Evolutionary conservation across 177 flowering plant species (phyloP), one percentile per base, ranked within the genome.

Genomic region (Telopea speciosissima): DNA sequence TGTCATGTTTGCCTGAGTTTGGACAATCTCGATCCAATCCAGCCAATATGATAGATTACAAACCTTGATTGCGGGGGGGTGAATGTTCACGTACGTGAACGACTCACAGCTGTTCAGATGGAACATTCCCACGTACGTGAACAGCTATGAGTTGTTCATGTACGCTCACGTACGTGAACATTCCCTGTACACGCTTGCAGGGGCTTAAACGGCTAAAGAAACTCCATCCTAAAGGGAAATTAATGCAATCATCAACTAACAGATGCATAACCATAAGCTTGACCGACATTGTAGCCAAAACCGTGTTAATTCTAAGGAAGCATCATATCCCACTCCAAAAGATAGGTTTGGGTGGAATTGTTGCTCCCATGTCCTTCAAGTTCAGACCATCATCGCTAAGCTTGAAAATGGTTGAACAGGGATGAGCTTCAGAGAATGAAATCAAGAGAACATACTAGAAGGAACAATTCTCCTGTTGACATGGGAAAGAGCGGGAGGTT

Each of bases 181-280:
- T n/a, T n/a, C n/a, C n/a, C n/a, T n/a, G n/a, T n/a, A n/a, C n/a
- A n/a, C n/a, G n/a, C n/a, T n/a, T 16, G 6, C 84, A 93, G 98
- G 90, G 89, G 71, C 81, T 83, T 36, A 91, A 86, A 71, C 79
- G 92, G 73, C 75, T 93, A 67, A 91, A 85, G 84, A 90, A 83
- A 75, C 74, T 77, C 52, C 82, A 78, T 54, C 72, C 80, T 21
- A 85, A 82, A 25, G 82, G 76, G 79, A 81, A 82, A 68, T 60
- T 44, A 64, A 82, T 73, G 71, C 85, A 75, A 61, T 36, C 68
- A 49, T 60, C 77, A 49, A 62, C 80, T 16, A 80, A 77, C 40
- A 65, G 67, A 66, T 67, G 71, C 71, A 80, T 68, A 33, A 42
- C 23, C 74, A 67, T 40, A 81, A 73, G 71, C 67, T 23, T 2